Evolutionary conservation across 352 stramenopile genomes (phyloP).

Genomic region (Globisporangium viniferum): DNA sequence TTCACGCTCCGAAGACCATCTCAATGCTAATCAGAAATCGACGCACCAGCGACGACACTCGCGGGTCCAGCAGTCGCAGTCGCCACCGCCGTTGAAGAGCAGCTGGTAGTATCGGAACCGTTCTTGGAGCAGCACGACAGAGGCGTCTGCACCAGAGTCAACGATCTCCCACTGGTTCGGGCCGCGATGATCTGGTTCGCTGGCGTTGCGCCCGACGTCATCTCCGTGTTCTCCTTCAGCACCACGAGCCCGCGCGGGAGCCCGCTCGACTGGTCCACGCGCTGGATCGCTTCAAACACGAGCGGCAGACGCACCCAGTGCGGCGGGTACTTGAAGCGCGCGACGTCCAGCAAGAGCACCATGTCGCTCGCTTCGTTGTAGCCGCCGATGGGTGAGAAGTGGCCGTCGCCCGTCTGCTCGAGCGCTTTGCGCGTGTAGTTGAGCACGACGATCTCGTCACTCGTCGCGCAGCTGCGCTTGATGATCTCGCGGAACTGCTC

Average conservation of each 20-base stretch:
- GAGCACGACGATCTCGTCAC: constrained; percentile 86
- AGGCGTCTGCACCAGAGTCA: not conserved
- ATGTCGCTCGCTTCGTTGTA: constrained; percentile 91
- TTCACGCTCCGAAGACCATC: not conserved
- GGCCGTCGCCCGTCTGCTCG: constrained; percentile 93
- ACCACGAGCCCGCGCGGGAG: constrained; percentile 22
- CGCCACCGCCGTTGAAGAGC: not conserved
- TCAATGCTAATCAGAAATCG: not conserved
- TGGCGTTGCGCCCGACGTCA: not conserved
- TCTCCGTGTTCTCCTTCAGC: constrained; percentile 9
- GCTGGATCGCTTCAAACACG: constrained; percentile 53
- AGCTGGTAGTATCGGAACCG: not conserved
- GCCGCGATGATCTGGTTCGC: constrained; percentile 1
- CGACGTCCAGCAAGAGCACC: constrained; percentile 96
- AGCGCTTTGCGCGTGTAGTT: constrained; percentile 92
- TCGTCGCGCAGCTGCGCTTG: constrained; percentile 66
- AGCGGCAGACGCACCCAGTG: constrained; percentile 69
- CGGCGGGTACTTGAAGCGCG: constrained; percentile 95
- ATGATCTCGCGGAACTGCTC: constrained; percentile 64
- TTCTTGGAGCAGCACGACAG: not conserved
- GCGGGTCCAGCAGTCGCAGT: not conserved
- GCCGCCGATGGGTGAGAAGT: constrained; percentile 96
- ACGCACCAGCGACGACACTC: not conserved
- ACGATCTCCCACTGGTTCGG: not conserved
- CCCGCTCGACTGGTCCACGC: constrained; percentile 40